phyloP scores from a whole-genome alignment of 129 eudicot species.

The Arctium minus region DNA sequence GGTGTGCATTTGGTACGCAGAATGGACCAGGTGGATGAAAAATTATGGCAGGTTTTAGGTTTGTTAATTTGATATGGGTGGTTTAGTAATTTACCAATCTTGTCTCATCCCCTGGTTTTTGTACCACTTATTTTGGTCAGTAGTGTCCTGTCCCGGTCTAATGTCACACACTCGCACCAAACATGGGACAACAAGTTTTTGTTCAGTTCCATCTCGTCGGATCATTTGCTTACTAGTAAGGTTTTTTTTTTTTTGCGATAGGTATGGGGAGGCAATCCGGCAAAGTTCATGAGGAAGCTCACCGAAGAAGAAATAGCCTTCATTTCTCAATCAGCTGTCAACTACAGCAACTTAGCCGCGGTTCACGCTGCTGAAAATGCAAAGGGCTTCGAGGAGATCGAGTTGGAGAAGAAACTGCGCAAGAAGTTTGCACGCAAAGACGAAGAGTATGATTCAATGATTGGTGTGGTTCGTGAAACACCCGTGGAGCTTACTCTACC shows the following conservation, averaged over 20 bases:
- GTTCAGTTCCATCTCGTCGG: neutral
- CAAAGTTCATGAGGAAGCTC: constrained; percentile 91
- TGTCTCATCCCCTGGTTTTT: neutral
- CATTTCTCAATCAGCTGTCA: constrained; percentile 81
- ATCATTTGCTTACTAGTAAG: neutral
- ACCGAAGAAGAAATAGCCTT: constrained; percentile 90
- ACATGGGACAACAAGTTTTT: neutral
- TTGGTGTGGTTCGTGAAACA: constrained; percentile 78
- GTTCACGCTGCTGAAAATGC: constrained; percentile 91
- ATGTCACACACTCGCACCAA: neutral
- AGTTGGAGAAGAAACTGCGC: constrained; percentile 70
- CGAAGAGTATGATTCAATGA: constrained; percentile 75
- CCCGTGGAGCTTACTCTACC: constrained; percentile 68
- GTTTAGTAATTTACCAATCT: neutral
- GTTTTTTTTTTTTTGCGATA: constrained; percentile 3
- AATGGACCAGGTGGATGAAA: neutral
- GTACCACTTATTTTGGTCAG: neutral
- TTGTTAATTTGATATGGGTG: neutral
- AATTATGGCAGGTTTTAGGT: neutral
- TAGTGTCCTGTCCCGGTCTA: neutral
- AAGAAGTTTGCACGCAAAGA: constrained; percentile 77
- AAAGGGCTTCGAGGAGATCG: constrained; percentile 66
- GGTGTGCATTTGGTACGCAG: too few species aligned
- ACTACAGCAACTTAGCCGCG: constrained; percentile 73
- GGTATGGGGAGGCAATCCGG: constrained; percentile 99